Percentiles rank a stretch among this genome's conserved stretches.
Conservation (phyloP, 768 basidiomycete species). For the Albatrellus ellisii region DNA sequence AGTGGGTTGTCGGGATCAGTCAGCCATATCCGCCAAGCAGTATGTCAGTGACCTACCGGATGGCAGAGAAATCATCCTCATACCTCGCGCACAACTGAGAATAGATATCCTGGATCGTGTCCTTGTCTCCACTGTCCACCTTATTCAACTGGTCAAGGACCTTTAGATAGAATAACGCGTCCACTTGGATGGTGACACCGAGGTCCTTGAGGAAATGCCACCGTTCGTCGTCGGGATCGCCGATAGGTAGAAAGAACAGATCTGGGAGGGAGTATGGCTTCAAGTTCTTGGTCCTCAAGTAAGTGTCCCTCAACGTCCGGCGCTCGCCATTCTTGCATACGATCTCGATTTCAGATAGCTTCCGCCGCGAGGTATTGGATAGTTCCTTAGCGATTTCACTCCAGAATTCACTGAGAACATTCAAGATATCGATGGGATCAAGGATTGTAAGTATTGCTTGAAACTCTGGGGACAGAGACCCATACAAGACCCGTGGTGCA, state of each 20-base stretch:
- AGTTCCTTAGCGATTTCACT: background rate
- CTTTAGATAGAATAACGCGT: constrained; percentile 11
- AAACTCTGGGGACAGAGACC: constrained; percentile 9
- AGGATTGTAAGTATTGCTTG: background rate
- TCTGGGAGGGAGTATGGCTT: background rate
- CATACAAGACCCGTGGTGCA: constrained; percentile 9
- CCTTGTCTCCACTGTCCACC: constrained; percentile 1
- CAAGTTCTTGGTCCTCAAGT: background rate
- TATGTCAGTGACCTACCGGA: constrained; percentile 10
- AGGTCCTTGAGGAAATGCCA: constrained; percentile 14
- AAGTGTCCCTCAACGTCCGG: constrained; percentile 1
- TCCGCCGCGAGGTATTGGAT: background rate
- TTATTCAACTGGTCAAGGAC: constrained; percentile 11
- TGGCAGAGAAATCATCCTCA: constrained; percentile 12
- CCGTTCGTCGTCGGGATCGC: constrained; percentile 9
- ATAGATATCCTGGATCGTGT: constrained; percentile 8
- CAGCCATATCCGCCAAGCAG: background rate
- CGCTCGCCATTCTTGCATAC: constrained; percentile 1
- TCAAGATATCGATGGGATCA: constrained; percentile 1
- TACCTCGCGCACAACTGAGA: constrained; percentile 16
- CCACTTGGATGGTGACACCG: constrained; percentile 12
- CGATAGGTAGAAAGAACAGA: constrained; percentile 14
- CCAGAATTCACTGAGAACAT: constrained; percentile 9
- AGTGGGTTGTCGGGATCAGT: no score
- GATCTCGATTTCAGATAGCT: constrained; percentile 3